Evolutionary conservation across 768 basidiomycete species (phyloP).

Genomic region (Hypholoma fasciculare): DNA sequence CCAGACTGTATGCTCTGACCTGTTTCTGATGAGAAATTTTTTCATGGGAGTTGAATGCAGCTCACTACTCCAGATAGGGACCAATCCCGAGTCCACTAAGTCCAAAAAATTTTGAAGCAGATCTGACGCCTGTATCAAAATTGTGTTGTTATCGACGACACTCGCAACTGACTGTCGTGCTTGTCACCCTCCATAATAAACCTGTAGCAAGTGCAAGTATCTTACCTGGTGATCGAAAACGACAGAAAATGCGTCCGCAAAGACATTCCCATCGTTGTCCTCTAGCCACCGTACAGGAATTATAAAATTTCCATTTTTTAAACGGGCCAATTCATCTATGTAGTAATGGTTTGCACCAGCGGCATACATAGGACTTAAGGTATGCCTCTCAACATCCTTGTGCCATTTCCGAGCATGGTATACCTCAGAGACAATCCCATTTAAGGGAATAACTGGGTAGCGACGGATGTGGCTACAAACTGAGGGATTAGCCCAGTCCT

Average conservation of each 20-base stretch:
- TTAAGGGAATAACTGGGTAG: slow-evolving; percentile 24
- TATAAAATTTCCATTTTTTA: slow-evolving; percentile 12
- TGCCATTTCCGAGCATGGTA: slow-evolving; percentile 15
- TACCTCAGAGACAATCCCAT: slow-evolving; percentile 22
- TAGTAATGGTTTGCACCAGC: slow-evolving; percentile 14
- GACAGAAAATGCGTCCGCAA: slow-evolving; percentile 19
- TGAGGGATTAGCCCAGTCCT: slow-evolving; percentile 14
- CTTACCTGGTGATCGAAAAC: slow-evolving; percentile 11
- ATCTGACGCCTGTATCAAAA: slow-evolving; percentile 11
- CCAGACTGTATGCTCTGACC: too few relatives aligned
- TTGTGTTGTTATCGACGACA: slow-evolving; percentile 7
- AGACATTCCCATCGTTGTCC: slow-evolving; percentile 14
- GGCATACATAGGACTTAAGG: slow-evolving; percentile 16
- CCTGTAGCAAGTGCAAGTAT: not conserved
- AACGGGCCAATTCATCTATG: slow-evolving; percentile 17
- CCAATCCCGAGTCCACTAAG: not conserved
- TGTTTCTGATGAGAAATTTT: too few relatives aligned
- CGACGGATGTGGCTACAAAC: slow-evolving; percentile 22
- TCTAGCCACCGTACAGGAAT: slow-evolving; percentile 26
- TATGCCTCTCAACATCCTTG: slow-evolving; percentile 10
- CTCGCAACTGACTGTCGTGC: slow-evolving; percentile 7
- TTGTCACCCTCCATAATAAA: not conserved
- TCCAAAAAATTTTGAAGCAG: slow-evolving; percentile 19
- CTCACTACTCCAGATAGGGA: too few relatives aligned
- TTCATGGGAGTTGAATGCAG: too few relatives aligned